Percentiles rank a stretch among this genome's conserved stretches.
phyloP scores from a whole-genome alignment of 2,329 filamentous ascomycete genomes.

The Ustulina deusta region DNA sequence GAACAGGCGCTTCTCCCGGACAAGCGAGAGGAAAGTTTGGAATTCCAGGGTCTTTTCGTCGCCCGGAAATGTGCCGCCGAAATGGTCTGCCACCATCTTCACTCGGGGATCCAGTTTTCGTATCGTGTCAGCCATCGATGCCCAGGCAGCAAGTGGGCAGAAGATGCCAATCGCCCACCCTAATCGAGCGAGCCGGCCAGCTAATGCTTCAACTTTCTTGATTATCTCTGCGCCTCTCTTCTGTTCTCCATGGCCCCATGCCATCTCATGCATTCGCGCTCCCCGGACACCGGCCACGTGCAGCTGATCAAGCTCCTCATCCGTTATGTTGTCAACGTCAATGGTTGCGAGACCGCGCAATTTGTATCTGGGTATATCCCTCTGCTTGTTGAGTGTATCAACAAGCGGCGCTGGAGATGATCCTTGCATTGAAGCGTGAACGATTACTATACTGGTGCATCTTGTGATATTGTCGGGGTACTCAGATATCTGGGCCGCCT shows the following conservation, averaged over 20 bases:
- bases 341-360: background rate
- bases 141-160: background rate
- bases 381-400: background rate
- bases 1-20: background rate
- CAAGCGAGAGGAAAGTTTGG: background rate
- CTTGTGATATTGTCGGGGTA: background rate
- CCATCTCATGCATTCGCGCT: constrained; percentile 2
- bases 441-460: background rate
- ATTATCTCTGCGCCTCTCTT: background rate
- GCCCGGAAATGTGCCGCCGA: background rate
- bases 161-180: constrained; percentile 1
- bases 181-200: background rate
- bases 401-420: background rate
- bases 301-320: background rate
- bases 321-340: background rate
- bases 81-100: constrained; percentile 2
- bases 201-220: background rate
- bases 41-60: background rate
- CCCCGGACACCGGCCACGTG: background rate
- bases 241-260: constrained; percentile 2
- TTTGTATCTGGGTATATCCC: background rate
- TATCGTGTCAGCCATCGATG: background rate
- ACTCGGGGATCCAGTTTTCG: background rate
- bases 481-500: background rate
- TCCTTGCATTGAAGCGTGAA: background rate